Conservation (phyloP, 495 filamentous ascomycete genomes). For the Chaetomium fimeti region DNA sequence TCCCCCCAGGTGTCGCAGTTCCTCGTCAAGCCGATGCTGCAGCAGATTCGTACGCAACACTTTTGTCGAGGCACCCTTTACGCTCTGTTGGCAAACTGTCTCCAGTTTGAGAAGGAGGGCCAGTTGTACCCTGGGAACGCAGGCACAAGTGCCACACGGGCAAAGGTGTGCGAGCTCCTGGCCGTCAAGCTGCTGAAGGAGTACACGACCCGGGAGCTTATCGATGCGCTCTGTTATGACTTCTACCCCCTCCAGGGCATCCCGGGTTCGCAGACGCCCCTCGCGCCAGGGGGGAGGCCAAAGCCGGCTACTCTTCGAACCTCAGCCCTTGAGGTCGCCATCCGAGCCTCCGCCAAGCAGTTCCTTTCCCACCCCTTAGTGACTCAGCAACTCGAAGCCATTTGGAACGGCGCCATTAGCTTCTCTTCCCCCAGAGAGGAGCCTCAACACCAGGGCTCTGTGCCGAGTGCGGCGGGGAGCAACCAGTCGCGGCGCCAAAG, state of each 20-base stretch:
- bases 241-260: conserved; percentile 85
- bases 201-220: conserved; percentile 80
- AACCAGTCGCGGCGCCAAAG: conserved; percentile 36
- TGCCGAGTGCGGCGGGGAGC: conserved; percentile 21
- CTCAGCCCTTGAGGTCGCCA: conserved; percentile 87
- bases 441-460: conserved; percentile 59
- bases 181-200: conserved; percentile 87
- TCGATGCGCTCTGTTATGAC: conserved; percentile 90
- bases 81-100: conserved; percentile 85
- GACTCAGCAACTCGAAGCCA: conserved; percentile 88
- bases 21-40: conserved; percentile 84
- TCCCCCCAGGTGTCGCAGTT: conserved; percentile 96
- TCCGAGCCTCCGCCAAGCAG: conserved; percentile 82
- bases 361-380: conserved; percentile 88
- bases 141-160: conserved; percentile 75
- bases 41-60: conserved; percentile 73
- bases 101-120: conserved; percentile 88
- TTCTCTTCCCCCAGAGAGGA: conserved; percentile 85
- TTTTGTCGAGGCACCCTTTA: conserved; percentile 85
- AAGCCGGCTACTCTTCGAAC: conserved; percentile 64
- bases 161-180: conserved; percentile 86
- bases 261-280: conserved; percentile 50
- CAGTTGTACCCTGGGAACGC: conserved; percentile 77
- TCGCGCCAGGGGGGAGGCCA: conserved; percentile 33
- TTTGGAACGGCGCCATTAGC: conserved; percentile 91